phyloP scores from a whole-genome alignment of 257 asterid species.

The Solanum sitiens region DNA sequence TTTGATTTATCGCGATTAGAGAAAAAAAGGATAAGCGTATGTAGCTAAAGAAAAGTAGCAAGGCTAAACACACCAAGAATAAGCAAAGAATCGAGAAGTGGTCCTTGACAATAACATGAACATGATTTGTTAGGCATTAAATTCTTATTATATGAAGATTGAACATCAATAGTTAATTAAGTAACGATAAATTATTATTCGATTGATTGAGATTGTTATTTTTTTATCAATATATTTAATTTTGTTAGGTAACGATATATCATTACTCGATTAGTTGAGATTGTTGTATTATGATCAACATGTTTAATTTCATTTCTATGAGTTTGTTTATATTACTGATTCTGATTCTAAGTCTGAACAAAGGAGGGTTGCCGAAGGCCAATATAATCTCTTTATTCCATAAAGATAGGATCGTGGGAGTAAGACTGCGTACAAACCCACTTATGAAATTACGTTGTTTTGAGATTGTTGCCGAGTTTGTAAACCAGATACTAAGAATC shows the following conservation, averaged over 20 bases:
- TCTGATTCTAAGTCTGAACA: neutral
- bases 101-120: neutral
- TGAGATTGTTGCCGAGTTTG: too few relatives aligned
- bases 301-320: too few relatives aligned
- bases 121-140: neutral
- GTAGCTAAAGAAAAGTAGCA: neutral
- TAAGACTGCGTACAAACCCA: neutral
- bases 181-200: neutral
- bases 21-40: neutral
- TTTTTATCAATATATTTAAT: neutral
- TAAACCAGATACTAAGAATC: neutral
- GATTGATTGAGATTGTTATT: neutral
- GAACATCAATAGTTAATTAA: neutral
- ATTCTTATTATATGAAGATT: neutral
- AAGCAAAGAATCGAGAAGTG: neutral
- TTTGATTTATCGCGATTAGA: neutral
- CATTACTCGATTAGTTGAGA: neutral
- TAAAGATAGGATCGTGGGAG: too few relatives aligned
- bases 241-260: neutral
- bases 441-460: neutral
- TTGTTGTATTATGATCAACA: neutral
- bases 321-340: too few relatives aligned
- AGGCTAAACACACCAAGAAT: neutral
- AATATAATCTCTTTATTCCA: neutral
- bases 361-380: fast-evolving